Evolutionary conservation across 2,329 filamentous ascomycete species (phyloP).

Genomic region (Ophiocordyceps unilateralis): DNA sequence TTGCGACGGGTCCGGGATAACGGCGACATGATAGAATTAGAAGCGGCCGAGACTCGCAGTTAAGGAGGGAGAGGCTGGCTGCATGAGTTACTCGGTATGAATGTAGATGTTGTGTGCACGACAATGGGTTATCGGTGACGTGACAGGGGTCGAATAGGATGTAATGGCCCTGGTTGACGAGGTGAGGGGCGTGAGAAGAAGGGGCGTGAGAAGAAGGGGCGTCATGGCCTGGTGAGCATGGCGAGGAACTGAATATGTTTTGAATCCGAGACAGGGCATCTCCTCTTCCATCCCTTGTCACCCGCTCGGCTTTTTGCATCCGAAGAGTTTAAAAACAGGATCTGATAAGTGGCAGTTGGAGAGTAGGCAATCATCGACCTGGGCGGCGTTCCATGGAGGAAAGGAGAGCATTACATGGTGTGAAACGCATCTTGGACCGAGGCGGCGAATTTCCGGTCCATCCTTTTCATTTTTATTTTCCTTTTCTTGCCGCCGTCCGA

Average conservation of each 20-base stretch:
- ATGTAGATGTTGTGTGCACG: not conserved
- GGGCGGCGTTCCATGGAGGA: not conserved
- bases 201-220: too few relatives aligned
- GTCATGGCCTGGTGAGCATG: too few relatives aligned
- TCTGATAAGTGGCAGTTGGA: not conserved
- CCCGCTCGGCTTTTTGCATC: not conserved
- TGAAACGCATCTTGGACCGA: too few relatives aligned
- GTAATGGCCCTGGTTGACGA: too few relatives aligned
- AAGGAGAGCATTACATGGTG: not conserved
- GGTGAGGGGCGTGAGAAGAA: too few relatives aligned
- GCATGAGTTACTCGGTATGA: slow-evolving; percentile 3
- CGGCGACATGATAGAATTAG: not conserved
- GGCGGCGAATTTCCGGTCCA: too few relatives aligned
- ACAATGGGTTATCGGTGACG: too few relatives aligned
- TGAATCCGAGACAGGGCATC: not conserved
- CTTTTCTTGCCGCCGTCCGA: too few relatives aligned
- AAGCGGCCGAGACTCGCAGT: not conserved
- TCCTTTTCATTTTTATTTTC: too few relatives aligned
- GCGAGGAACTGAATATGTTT: not conserved
- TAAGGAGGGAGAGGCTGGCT: not conserved
- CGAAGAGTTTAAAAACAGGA: not conserved
- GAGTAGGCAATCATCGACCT: too few relatives aligned
- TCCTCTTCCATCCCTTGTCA: not conserved
- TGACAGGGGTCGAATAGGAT: too few relatives aligned
- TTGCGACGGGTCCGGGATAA: not conserved